Evolutionary conservation across 495 filamentous ascomycete genomes (phyloP).

Genomic region (Aspergillus leporis): DNA sequence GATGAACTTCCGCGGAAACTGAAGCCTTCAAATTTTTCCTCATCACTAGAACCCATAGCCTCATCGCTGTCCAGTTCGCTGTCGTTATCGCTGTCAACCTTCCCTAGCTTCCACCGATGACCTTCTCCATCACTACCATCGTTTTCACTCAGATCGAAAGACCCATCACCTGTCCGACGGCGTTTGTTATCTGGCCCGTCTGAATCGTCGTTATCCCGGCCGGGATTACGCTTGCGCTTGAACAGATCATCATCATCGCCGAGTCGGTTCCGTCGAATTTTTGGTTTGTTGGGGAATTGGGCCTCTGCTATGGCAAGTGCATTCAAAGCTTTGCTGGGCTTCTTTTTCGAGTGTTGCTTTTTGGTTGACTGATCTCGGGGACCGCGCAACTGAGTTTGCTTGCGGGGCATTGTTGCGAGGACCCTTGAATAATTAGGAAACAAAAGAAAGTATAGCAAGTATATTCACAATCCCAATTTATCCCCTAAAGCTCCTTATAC

Average conservation of each 20-base stretch:
- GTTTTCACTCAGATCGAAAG: constrained; percentile 45
- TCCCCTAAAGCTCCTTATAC: not conserved
- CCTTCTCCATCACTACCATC: constrained; percentile 82
- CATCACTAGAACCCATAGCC: constrained; percentile 86
- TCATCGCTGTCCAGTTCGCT: constrained; percentile 90
- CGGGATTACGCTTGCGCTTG: constrained; percentile 45
- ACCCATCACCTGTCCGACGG: constrained; percentile 35
- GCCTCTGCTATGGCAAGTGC: constrained; percentile 82
- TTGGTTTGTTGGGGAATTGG: constrained; percentile 50
- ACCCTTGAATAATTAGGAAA: constrained; percentile 1
- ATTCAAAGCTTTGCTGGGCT: constrained; percentile 65
- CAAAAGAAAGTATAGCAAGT: not conserved
- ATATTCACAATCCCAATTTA: not conserved
- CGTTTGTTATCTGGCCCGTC: constrained; percentile 50
- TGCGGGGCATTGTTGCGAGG: constrained; percentile 61
- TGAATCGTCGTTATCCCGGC: constrained; percentile 46
- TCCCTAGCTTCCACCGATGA: constrained; percentile 81
- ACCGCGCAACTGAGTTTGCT: constrained; percentile 53
- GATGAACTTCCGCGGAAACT: constrained; percentile 68
- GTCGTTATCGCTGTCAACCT: constrained; percentile 73
- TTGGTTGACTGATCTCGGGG: constrained; percentile 52
- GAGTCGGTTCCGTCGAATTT: constrained; percentile 57
- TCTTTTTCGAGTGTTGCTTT: constrained; percentile 44
- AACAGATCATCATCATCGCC: constrained; percentile 55
- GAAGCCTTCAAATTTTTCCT: constrained; percentile 77